A percentile compares a stretch with the other conserved stretches of the same genome.
These are phyloP conservation scores for Cyanophora paradoxa DNA, from an alignment of 78 protist genomes.

Conservation along the genomic window DNA sequence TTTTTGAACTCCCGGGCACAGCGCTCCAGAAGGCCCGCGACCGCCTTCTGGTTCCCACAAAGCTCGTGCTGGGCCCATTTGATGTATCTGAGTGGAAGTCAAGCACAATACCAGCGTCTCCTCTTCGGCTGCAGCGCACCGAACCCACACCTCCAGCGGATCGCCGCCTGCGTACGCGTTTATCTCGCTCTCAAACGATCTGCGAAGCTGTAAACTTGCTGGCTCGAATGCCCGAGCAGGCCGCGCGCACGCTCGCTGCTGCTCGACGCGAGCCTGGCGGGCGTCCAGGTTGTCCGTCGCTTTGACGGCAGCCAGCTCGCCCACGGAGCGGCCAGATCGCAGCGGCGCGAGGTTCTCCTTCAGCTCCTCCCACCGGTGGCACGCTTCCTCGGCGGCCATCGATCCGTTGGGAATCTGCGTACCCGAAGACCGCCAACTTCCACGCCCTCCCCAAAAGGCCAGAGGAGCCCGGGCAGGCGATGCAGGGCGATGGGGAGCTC, in stretches of 20 bases:
- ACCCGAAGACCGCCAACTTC: too few species aligned
- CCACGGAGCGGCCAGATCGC: background rate
- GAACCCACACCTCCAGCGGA: slow-evolving; percentile 1
- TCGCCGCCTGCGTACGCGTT: background rate
- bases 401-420: too few species aligned
- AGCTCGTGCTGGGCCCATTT: slow-evolving; percentile 12
- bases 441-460: too few species aligned
- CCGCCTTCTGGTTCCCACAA: background rate
- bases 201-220: background rate
- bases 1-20: background rate
- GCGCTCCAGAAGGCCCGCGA: background rate
- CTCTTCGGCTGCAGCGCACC: too few species aligned
- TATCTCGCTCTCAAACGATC: background rate
- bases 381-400: too few species aligned
- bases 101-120: too few species aligned
- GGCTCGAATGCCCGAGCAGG: background rate
- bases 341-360: slow-evolving; percentile 21
- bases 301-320: background rate
- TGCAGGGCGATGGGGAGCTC: too few species aligned
- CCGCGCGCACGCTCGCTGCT: background rate
- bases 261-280: background rate
- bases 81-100: background rate
- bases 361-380: too few species aligned
- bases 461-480: too few species aligned
- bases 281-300: background rate